Evolutionary conservation across 2,329 filamentous ascomycete species (phyloP).

Genomic region (Trichoderma guizhouense): DNA sequence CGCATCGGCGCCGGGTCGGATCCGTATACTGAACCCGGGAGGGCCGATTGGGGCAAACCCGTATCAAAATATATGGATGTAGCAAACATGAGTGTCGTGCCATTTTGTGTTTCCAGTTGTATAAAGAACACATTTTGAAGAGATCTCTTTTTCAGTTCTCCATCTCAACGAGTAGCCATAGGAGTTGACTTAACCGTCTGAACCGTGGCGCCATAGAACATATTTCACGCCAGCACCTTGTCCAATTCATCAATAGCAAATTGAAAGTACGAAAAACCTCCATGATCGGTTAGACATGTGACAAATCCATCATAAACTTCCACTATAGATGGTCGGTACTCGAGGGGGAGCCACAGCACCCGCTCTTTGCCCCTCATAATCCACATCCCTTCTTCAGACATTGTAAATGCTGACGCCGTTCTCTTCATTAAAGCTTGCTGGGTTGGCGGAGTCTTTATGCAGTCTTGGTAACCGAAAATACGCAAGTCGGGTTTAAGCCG

Average conservation of each 20-base stretch:
- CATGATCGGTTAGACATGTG: fast-evolving
- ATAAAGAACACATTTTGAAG: background rate
- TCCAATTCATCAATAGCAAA: background rate
- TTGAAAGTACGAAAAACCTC: background rate
- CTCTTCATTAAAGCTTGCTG: background rate
- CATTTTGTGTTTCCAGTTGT: background rate
- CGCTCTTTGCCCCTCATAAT: background rate
- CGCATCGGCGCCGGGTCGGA: background rate
- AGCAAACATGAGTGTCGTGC: background rate
- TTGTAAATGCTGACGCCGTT: background rate
- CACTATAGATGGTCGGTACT: background rate
- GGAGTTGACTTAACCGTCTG: background rate
- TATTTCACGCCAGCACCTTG: background rate
- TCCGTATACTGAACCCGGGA: background rate
- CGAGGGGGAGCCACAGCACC: background rate
- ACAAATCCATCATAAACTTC: background rate
- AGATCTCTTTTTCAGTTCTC: background rate
- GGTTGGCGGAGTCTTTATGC: too few species aligned
- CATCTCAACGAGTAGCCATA: background rate
- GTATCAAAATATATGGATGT: background rate
- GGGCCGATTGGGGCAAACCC: background rate
- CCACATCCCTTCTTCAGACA: background rate
- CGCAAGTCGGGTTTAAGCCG: background rate
- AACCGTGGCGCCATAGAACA: too few species aligned
- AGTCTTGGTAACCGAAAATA: background rate